Base-by-base conservation (phyloP, 208 protist genomes). In the Leishmania tarentolae region DNA sequence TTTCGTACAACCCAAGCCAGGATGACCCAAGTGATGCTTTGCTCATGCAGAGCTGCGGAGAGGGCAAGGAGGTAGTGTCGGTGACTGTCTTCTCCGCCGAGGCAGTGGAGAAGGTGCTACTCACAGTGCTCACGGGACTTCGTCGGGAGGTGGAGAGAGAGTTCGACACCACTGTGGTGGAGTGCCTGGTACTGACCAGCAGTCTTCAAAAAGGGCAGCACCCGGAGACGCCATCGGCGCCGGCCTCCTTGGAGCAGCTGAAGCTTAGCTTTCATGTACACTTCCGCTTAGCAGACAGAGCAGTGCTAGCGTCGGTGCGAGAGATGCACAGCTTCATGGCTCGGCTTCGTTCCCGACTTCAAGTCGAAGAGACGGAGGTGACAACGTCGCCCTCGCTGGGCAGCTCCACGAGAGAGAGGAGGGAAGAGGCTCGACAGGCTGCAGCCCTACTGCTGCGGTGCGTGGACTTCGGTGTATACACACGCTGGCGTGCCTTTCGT, bases 211-310 rank as follows among this genome's bases (percentile, higher is more conserved):
- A 79, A 50, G 40, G 53, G 46, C 78, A 47, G 8, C 74, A 72
- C 17, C 1, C 53, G 1, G 24, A 21, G 11, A 8, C 76, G 3
- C 35, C 76, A 4, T 61, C 65, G 24, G 42, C 44, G 35, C 31
- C 19, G n/a, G 21, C 57, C 13, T 57, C 46, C 47, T 69, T 87
- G 65, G 63, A 80, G 52, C 77, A 87, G 65, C 80, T 87, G 19
- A 97, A 96, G 79, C 17, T 97, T 7, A 96, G 92, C 80, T 94
- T 96, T 76, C 94, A 97, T 75, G 83, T 96, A 5, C 94, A 97
- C 79, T 93, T 96, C 56, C 91, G 94, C 37, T 78, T 96, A 6
- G 73, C 84, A 8, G 76, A 88, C 17, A 63, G 82, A 24, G 50
- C 82, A 9, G 92, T 75, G 21, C 79, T 95, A 56, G 81, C 86